Base-by-base conservation (phyloP, 352 stramenopile genomes). In the Paralagenidium karlingii region DNA sequence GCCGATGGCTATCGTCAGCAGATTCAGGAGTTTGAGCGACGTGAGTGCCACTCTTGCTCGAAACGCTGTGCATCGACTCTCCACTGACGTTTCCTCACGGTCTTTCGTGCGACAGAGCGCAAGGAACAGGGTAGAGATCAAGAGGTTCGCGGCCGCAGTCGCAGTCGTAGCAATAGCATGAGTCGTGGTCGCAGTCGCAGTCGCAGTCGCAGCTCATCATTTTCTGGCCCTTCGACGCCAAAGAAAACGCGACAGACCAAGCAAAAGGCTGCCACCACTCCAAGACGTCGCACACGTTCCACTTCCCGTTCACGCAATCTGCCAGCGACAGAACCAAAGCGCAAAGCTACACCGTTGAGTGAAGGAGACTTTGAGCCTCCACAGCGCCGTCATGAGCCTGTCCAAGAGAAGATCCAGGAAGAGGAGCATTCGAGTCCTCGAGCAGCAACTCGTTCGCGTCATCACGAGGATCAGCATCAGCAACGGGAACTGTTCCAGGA, bases 1-100 rank as follows among this genome's bases (percentile, higher is more conserved):
- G 66, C 70, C 2, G 77, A 90, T 49, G 74, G 74, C 16, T 83
- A 86, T 55, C 75, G 56, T 34, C 41, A 62, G 3, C 53, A 82
- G 45, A 81, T 90, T 41, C 80, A 74, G 38, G 49, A 54, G 25
- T 90, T 71, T 39, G n/a, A n/a, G n/a, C n/a, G n/a, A n/a, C n/a
- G n/a, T n/a, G n/a, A n/a, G n/a, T n/a, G n/a, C n/a, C n/a, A n/a
- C n/a, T n/a, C n/a, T n/a, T n/a, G n/a, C n/a, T n/a, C n/a, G n/a
- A 74, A 88, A 56, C 62, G 76, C 28, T 46, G 66, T 82, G 45
- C 34, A 58, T 67, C 21, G 8, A 6, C 16, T 15, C 18, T 28
- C 24, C 8, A 29, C 2, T 1, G 5, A 20, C 22, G 16, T 9
- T 34, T 16, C 2, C n/a, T 16, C 5, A 30, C 20, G 8, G 11